Evolutionary conservation across 2,329 filamentous ascomycete genomes (phyloP), one percentile per base, ranked within the genome.

Genomic region (Diplodia intermedia): DNA sequence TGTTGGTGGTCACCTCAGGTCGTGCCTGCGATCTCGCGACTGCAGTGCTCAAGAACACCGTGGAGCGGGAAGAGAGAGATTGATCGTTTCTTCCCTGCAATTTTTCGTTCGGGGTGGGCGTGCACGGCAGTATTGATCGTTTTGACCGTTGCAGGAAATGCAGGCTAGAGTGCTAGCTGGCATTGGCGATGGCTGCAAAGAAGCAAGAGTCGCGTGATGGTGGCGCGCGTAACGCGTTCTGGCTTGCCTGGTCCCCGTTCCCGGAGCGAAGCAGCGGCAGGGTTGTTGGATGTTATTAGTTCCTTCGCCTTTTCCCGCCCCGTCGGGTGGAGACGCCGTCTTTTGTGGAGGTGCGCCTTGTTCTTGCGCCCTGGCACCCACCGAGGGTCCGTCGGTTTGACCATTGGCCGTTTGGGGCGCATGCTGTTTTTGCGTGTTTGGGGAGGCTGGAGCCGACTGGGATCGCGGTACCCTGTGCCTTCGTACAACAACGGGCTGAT

Each of bases 281-380:
- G 60, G 31, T 63, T 62, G 56, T 20, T 50, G 57, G 8, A 62
- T 62, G 57, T 36, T 36, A 26, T 36, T 36, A 26, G 57, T 50
- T 20, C 43, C 43, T 9, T 47, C 43, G 36, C 36, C n/a, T 14
- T 26, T 33, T 60, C 33, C 36, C 38, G 31, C 26, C 40, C 31
- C n/a, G 18, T 49, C n/a, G 60, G 31, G 50, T 23, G 47, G 47
- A 63, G 43, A 47, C 43, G 43, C 60, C 31, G 60, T 50, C 53
- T 36, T 62, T 63, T 52, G 60, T 63, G 60, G 60, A 63, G 53
- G 40, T 36, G n/a, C 60, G 31, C 60, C 60, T 63, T 23, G 29
- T n/a, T 26, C n/a, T 40, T 18, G n/a, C 38, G 54, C 36, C 53
- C 50, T 26, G 43, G 9, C 9, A 47, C 8, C 43, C 43, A 20